A percentile compares a stretch with the other conserved stretches of the same genome.
Conservation (phyloP, 306 rosid genomes). For the Senna tora region DNA sequence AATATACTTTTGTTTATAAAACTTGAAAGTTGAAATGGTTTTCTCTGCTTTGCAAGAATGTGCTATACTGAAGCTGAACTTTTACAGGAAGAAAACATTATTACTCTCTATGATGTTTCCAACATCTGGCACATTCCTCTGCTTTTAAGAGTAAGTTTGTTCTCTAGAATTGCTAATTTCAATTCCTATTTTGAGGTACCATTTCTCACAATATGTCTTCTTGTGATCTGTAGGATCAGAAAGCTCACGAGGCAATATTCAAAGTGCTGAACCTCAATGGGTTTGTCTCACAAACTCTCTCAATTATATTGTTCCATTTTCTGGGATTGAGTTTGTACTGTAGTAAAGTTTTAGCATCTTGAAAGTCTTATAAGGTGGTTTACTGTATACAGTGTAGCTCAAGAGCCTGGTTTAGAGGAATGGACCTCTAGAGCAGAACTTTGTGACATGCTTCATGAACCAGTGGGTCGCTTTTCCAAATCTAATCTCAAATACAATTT, state of each 20-base stretch:
- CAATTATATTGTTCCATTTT: slow-evolving; percentile 14
- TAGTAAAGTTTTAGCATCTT: slow-evolving; percentile 5
- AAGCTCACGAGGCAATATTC: slow-evolving; percentile 81
- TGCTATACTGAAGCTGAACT: slow-evolving; percentile 31
- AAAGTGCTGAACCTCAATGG: slow-evolving; percentile 63
- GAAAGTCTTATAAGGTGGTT: slow-evolving; percentile 28
- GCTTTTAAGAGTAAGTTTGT: slow-evolving; percentile 78
- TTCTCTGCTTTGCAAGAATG: slow-evolving; percentile 36
- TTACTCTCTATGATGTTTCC: slow-evolving; percentile 92
- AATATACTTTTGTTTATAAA: slow-evolving; percentile 28
- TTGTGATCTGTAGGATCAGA: slow-evolving; percentile 62
- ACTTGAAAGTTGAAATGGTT: slow-evolving; percentile 13
- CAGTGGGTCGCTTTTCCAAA: slow-evolving; percentile 55
- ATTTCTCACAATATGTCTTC: slow-evolving; percentile 46
- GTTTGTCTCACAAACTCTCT: slow-evolving; percentile 55
- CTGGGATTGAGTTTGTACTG: neutral
- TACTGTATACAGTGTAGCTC: slow-evolving; percentile 52
- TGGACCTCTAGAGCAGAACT: slow-evolving; percentile 73
- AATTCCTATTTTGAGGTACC: slow-evolving; percentile 30
- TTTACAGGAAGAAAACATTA: slow-evolving; percentile 77
- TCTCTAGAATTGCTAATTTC: slow-evolving; percentile 20
- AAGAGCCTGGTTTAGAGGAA: slow-evolving; percentile 63
- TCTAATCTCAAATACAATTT: slow-evolving; percentile 24
- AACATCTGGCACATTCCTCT: slow-evolving; percentile 98
- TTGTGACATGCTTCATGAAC: slow-evolving; percentile 58